A percentile compares a stretch with the other conserved stretches of the same genome.
phyloP scores from a whole-genome alignment of 1,284 basidiomycete species.

The Cutaneotrichosporon curvatum region DNA sequence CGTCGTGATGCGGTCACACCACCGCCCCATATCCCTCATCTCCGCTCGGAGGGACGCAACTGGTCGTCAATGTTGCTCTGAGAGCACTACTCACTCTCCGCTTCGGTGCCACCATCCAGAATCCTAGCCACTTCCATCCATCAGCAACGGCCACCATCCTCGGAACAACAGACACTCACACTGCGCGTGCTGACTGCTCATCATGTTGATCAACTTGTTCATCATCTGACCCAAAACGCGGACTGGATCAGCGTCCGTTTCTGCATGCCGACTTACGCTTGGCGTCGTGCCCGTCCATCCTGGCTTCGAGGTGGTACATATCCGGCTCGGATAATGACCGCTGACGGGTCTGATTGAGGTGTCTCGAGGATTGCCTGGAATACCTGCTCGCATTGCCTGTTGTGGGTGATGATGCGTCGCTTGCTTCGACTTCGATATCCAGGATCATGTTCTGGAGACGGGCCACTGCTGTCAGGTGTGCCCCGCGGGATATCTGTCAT shows the following conservation, averaged over 20 bases:
- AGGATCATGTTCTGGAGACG: too few relatives aligned
- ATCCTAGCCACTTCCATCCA: background rate
- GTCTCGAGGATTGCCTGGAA: too few relatives aligned
- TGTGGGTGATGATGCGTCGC: too few relatives aligned
- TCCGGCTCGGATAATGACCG: too few relatives aligned
- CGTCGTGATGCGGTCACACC: conserved; percentile 2
- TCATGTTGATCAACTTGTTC: background rate
- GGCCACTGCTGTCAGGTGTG: too few relatives aligned
- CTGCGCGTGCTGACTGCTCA: background rate
- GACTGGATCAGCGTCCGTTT: background rate
- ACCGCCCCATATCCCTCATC: background rate
- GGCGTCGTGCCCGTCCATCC: conserved; percentile 4
- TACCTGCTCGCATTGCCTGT: too few relatives aligned
- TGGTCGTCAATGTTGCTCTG: background rate
- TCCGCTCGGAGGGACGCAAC: conserved; percentile 1
- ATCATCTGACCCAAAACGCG: background rate
- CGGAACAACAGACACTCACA: background rate
- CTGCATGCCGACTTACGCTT: background rate
- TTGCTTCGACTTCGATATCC: too few relatives aligned
- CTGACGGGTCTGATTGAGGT: too few relatives aligned
- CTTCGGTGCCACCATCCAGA: background rate
- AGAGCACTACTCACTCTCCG: background rate
- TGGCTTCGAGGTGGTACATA: conserved; percentile 1
- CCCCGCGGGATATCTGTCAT: too few relatives aligned
- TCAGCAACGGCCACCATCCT: background rate